A percentile compares a stretch with the other conserved stretches of the same genome.
phyloP scores from a whole-genome alignment of 306 rosid genomes.

The Urtica urens region DNA sequence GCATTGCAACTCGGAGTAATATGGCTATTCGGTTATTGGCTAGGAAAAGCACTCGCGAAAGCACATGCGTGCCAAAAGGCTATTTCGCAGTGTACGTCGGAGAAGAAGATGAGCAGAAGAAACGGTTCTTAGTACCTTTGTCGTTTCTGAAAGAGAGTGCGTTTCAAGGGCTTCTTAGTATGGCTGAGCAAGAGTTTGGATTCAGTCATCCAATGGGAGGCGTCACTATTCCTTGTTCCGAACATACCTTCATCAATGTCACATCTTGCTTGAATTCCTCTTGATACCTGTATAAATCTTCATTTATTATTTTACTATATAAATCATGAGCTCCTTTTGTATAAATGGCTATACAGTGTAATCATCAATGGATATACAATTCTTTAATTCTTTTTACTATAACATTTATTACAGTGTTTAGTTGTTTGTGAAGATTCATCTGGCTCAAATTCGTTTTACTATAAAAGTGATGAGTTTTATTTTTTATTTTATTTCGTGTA shows the following conservation, averaged over 20 bases:
- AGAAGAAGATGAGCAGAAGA: slow-evolving; percentile 5
- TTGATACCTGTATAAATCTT: not conserved
- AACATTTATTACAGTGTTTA: too few species aligned
- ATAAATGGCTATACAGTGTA: too few species aligned
- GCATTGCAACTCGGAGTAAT: too few species aligned
- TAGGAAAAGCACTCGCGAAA: not conserved
- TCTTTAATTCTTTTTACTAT: too few species aligned
- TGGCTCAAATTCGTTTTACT: too few species aligned
- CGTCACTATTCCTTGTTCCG: slow-evolving; percentile 1
- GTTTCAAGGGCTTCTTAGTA: not conserved
- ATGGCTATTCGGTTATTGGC: too few species aligned
- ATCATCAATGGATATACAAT: too few species aligned
- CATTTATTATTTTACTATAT: not conserved
- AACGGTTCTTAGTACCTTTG: slow-evolving; percentile 5
- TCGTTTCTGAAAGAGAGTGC: not conserved
- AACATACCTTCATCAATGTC: not conserved
- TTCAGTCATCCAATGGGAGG: not conserved
- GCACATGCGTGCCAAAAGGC: slow-evolving; percentile 23
- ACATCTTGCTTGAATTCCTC: not conserved
- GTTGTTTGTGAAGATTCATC: too few species aligned
- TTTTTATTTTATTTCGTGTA: too few species aligned
- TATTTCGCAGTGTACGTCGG: slow-evolving; percentile 25
- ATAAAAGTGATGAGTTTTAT: too few species aligned
- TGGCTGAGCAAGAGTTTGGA: not conserved
- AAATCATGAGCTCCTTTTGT: too few species aligned